Base-by-base conservation (phyloP, 2,329 filamentous ascomycete species). In the Aspergillus texensis region DNA sequence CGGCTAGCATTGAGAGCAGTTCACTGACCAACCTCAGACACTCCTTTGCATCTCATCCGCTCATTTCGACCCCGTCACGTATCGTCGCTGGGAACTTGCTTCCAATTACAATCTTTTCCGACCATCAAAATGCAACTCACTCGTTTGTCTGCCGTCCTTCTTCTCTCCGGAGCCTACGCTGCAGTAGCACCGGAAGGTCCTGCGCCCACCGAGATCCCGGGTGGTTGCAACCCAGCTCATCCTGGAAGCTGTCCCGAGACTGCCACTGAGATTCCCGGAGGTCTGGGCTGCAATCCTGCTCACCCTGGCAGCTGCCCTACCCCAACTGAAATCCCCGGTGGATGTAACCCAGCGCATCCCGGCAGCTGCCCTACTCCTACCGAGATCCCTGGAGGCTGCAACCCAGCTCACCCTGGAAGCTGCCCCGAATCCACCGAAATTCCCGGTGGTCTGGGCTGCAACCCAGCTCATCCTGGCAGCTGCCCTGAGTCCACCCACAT, bases 131-230 rank as follows among this genome's bases (percentile, higher is more conserved):
- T 54, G 52, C 52, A 54, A 10, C 52, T 54, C 52, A 36, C 52
- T 54, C 52, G 16, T 28, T 54, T 54, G 10, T 21, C 52, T n/a
- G 52, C 52, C 28, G 30, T 19, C 30, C 52, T 54, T 19, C 52
- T 54, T 5, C 52, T 54, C 32, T 36, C 52, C 11, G 52, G 52
- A 54, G 52, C 52, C 30, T 54, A 54, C 28, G 52, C 52, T 36
- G 52, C 52, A 6, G 32, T 34, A 8, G 52, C 52, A 19, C 52
- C 52, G 9, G 9, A 21, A n/a, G 21, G 52, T 6, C 28, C 28
- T 16, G 19, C 28, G 4, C 52, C 28, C 10, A 19, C 52, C 16
- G n/a, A 34, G 6, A 41, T 41, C 19, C 39, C 39, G 0, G 39
- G 39, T n/a, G 39, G 39, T 4, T 41, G 39, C 39, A 41, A 41